Conservation (phyloP, 331 rosid genomes). For the Quercus tomentella region DNA sequence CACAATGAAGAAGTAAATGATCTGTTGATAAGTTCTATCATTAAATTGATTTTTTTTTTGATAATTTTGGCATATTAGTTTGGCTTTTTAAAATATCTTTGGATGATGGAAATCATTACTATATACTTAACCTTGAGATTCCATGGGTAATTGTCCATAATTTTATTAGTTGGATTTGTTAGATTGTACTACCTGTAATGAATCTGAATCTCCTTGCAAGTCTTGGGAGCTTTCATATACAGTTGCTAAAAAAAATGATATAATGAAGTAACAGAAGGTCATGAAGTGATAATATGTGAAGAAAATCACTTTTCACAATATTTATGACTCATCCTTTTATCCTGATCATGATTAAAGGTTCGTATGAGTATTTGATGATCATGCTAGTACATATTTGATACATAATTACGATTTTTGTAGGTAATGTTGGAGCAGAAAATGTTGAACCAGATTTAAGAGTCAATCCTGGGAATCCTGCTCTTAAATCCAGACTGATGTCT, state of each 20-base stretch:
- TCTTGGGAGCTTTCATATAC: not conserved
- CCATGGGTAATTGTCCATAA: too few species aligned
- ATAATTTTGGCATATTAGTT: not conserved
- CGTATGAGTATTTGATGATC: not conserved
- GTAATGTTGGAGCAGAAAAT: conserved; percentile 59
- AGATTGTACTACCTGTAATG: not conserved
- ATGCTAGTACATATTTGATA: conserved; percentile 16
- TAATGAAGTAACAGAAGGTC: not conserved
- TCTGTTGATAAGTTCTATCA: too few species aligned
- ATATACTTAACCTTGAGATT: not conserved
- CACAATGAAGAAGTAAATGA: too few species aligned
- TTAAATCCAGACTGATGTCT: conserved; percentile 84
- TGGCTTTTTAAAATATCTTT: not conserved
- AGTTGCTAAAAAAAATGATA: not conserved
- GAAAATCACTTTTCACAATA: not conserved
- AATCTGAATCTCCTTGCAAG: not conserved
- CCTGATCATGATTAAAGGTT: not conserved
- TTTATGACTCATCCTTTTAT: not conserved
- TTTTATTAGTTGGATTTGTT: not conserved
- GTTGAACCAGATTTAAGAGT: conserved; percentile 65
- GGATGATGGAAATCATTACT: not conserved
- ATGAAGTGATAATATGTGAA: not conserved
- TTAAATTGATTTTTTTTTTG: too few species aligned
- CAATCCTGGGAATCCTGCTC: conserved; percentile 65
- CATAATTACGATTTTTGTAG: conserved; percentile 32